Conservation (phyloP, 2,329 filamentous ascomycete species). For the Aspergillus pseudotamarii region DNA sequence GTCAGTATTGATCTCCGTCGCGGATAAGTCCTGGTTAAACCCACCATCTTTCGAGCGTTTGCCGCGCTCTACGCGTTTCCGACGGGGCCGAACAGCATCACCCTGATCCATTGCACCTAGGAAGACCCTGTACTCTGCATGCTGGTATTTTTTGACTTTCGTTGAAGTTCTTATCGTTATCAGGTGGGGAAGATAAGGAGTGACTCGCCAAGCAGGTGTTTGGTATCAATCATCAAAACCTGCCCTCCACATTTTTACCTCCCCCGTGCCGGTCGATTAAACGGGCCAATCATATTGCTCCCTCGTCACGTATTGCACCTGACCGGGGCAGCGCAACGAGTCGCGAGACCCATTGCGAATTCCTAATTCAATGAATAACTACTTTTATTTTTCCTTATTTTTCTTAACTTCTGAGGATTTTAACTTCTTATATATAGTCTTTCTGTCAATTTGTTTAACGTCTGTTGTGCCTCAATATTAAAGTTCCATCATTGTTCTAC, state of each 20-base stretch:
- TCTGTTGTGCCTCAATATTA: too few species aligned
- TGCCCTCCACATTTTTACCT: not conserved
- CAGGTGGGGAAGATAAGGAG: not conserved
- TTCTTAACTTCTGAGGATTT: too few species aligned
- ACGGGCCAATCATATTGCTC: conserved; percentile 5
- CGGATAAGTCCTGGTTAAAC: not conserved
- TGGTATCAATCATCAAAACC: not conserved
- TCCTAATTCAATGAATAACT: too few species aligned
- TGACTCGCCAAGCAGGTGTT: not conserved
- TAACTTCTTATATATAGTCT: too few species aligned
- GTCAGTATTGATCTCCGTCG: not conserved
- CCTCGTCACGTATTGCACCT: not conserved
- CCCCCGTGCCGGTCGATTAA: conserved; percentile 7
- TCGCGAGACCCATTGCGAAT: too few species aligned
- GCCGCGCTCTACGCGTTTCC: conserved; percentile 10
- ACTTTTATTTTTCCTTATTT: too few species aligned
- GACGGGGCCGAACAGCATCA: conserved; percentile 1
- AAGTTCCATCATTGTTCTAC: too few species aligned
- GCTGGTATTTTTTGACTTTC: not conserved
- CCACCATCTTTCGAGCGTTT: conserved; percentile 15
- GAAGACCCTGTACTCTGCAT: not conserved
- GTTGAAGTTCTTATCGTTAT: not conserved
- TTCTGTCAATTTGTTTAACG: too few species aligned
- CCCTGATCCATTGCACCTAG: not conserved
- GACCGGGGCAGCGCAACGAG: not conserved